Evolutionary conservation across 306 rosid species (phyloP), one percentile per base, ranked within the genome.

Genomic region (Fragaria iinumae): DNA sequence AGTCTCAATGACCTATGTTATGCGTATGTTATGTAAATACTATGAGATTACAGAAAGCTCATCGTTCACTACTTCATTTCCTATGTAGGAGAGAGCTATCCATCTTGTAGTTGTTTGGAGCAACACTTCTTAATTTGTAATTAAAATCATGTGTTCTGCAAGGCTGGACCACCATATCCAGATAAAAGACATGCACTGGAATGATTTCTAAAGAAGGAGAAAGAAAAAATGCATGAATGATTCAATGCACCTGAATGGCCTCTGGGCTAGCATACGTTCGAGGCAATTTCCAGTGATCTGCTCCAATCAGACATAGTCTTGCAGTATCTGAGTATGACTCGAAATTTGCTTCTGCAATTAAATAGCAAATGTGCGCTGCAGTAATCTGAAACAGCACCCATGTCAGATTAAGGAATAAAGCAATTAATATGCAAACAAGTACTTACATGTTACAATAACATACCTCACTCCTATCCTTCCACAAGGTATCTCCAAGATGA

Each of bases 391-490:
- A 85, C 55, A 79, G 34, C 76, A 43, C 71, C 27, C 80, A 76
- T 68, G 52, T 87, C 52, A 83, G 85, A 79, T 66, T 62, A 75
- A 76, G 76, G 55, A 55, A 72, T 18, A 10, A 73, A 70, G 82
- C 11, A 27, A 29, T 29, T 29, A 29, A 32, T 66, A 36, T 18
- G n/a, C 29, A 48, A 68, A 25, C 62, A 71, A 29, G 44, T 76
- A 72, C 79, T 41, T 48, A 65, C 67, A 18, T 29, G 59, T 76
- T 50, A 71, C 41, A 8, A n/a, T 56, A 64, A 11, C 56, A 41
- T 82, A 95, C 98, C 96, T 92, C 96, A 74, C 91, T 89, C 82
- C 85, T 88, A 76, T 94, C 98, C 88, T 87, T 94, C 98, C 96
- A 94, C 60, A 94, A 74, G 85, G 95, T 86, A 81, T 91, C 98